These are phyloP conservation scores for Suillus sp. DNA, from an alignment of 768 basidiomycete genomes.

Conservation along the genomic window DNA sequence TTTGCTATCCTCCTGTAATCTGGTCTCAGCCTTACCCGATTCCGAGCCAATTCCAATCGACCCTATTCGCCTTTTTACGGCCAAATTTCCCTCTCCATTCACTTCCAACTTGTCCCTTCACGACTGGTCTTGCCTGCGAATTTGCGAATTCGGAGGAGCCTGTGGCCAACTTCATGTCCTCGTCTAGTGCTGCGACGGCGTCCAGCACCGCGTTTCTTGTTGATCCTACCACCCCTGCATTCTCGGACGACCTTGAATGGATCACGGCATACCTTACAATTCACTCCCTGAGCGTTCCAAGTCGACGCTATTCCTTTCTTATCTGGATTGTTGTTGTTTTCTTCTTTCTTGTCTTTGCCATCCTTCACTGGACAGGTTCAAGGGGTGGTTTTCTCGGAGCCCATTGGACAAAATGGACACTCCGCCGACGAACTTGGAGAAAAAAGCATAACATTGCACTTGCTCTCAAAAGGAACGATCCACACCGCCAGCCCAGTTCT, in stretches of 20 bases:
- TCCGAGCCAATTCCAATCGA: background rate
- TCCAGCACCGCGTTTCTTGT: constrained; percentile 24
- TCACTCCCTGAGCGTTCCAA: constrained; percentile 53
- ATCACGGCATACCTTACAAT: constrained; percentile 57
- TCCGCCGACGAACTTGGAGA: constrained; percentile 61
- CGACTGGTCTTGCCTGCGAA: background rate
- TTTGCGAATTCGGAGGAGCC: background rate
- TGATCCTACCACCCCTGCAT: constrained; percentile 47
- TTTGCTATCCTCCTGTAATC: background rate
- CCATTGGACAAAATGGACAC: constrained; percentile 57
- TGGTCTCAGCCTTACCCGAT: background rate
- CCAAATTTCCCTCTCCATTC: background rate
- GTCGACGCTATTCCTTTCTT: constrained; percentile 57
- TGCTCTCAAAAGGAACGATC: constrained; percentile 35
- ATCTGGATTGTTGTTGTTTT: constrained; percentile 57
- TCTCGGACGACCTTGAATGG: constrained; percentile 50
- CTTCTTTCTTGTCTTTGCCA: constrained; percentile 41
- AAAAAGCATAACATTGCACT: constrained; percentile 44
- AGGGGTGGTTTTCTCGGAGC: constrained; percentile 50
- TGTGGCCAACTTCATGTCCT: constrained; percentile 8
- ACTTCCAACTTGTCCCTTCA: background rate
- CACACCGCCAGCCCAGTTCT: constrained; percentile 44
- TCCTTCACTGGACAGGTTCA: constrained; percentile 46
- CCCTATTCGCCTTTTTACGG: background rate
- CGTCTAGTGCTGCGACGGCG: background rate